Base-by-base conservation (phyloP, 192 early-diverging fungal genomes). In the Coemansia sp. region DNA sequence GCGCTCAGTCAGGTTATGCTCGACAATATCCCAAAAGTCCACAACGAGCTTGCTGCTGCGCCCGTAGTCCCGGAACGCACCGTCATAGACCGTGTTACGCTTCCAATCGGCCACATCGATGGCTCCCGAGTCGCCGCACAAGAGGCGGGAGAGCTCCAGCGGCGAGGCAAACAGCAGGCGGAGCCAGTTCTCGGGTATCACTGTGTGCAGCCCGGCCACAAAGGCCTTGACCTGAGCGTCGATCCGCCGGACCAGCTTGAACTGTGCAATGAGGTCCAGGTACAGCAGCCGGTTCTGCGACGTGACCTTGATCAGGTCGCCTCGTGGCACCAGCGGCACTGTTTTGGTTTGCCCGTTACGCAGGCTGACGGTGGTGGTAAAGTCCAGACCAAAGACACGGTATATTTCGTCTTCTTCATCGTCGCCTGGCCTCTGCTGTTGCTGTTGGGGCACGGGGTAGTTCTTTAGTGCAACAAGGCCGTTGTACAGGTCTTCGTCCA, bases 141-240 rank as follows among this genome's bases (percentile, higher is more conserved):
- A 47, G 14, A 98, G 79, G 12, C 87, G 79, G 44, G 92, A 92
- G n/a, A 96, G 73, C 67, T 98, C 95, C 54, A 85, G 78, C 52
- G 84, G 83, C 61, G 64, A 60, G 44, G 91, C 94, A 72, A 98
- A 98, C 80, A 98, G 86, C 25, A 67, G 54, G 28, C 78, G 73
- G 25, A 98, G 56, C 94, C 92, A 96, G 49, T 79, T 76, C 2
- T 83, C 78, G n/a, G 87, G 80, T 22, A 98, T 82, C 34, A 98
- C 67, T n/a, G 86, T 77, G 6, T 78, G 77, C n/a, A 98, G 55
- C 0, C 96, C 96, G 0, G 55, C 40, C 44, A 95, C 85, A 44
- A 98, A 98, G 10, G 90, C 91, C 13, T 66, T 75, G 40, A 84
- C 86, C 28, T 90, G 91, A 7, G 56, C 56, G 5, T 80, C 72